A percentile compares a stretch with the other conserved stretches of the same genome.
Conservation (phyloP, 441 rosid genomes). For the Iberis amara region DNA sequence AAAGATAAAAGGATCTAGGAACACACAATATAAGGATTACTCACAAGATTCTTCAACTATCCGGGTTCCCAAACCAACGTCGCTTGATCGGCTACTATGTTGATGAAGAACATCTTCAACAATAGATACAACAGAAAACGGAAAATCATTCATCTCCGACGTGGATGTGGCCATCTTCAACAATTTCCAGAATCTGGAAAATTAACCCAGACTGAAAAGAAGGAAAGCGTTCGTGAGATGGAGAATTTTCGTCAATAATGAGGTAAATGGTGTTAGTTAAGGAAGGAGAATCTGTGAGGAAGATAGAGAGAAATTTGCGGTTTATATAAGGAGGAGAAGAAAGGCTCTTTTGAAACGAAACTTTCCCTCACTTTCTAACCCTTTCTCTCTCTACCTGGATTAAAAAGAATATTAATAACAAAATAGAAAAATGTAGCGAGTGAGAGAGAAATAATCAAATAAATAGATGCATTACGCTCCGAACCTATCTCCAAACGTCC, state of each 20-base stretch:
- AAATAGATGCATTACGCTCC: too few relatives aligned
- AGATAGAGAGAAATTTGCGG: conserved; percentile 22
- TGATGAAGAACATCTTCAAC: conserved; percentile 81
- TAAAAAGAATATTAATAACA: too few relatives aligned
- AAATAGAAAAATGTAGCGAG: too few relatives aligned
- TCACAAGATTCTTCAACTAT: conserved; percentile 68
- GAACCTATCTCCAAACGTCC: too few relatives aligned
- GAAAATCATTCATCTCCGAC: conserved; percentile 37
- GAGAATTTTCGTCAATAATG: too few relatives aligned
- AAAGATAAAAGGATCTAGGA: conserved; percentile 3
- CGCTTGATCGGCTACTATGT: conserved; percentile 42
- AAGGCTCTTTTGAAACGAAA: conserved; percentile 17
- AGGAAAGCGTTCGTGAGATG: background rate
- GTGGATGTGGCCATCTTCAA: conserved; percentile 55
- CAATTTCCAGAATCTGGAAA: background rate
- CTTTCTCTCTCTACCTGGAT: conserved; percentile 19
- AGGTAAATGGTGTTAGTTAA: too few relatives aligned
- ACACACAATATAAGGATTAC: conserved; percentile 5
- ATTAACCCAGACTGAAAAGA: background rate
- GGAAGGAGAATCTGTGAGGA: background rate
- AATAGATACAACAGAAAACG: conserved; percentile 57
- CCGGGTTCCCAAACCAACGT: conserved; percentile 40
- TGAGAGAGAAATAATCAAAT: too few relatives aligned
- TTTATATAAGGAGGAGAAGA: conserved; percentile 15
- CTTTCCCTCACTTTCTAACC: conserved; percentile 33